Evolutionary conservation across 768 basidiomycete species (phyloP).

Genomic region (Mycena vulgaris): DNA sequence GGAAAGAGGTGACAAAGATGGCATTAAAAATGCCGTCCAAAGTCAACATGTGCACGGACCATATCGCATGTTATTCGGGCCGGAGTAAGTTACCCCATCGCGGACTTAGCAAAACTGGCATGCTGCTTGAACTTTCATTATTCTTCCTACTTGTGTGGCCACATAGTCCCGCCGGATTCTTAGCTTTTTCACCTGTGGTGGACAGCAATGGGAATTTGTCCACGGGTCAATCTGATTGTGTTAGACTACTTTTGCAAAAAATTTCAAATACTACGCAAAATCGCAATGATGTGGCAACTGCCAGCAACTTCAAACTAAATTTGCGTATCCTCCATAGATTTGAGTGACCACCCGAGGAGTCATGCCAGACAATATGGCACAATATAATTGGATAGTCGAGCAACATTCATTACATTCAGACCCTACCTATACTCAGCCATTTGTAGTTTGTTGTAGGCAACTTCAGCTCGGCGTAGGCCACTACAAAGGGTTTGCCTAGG

Average conservation of each 20-base stretch:
- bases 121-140: slow-evolving; percentile 8
- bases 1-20: background rate
- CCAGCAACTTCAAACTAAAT: slow-evolving; percentile 3
- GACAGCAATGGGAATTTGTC: slow-evolving; percentile 15
- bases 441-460: too few relatives aligned
- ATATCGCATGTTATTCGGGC: background rate
- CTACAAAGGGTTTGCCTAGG: too few relatives aligned
- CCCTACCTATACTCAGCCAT: too few relatives aligned
- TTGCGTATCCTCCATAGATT: background rate
- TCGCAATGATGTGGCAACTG: slow-evolving; percentile 3
- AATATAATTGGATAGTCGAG: background rate
- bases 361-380: slow-evolving; percentile 12
- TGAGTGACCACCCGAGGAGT: slow-evolving; percentile 3
- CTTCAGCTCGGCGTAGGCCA: too few relatives aligned
- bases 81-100: background rate
- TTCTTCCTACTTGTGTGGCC: slow-evolving; percentile 3
- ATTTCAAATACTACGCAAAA: slow-evolving; percentile 5
- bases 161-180: background rate
- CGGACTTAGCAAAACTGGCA: slow-evolving; percentile 1
- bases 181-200: slow-evolving; percentile 9
- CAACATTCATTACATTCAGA: too few relatives aligned
- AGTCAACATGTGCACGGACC: slow-evolving; percentile 3
- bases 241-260: background rate
- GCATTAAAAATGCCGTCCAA: background rate
- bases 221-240: background rate